Evolutionary conservation across 2,329 filamentous ascomycete species (phyloP), one percentile per base, ranked within the genome.

Genomic region (Aureobasidium sp.): DNA sequence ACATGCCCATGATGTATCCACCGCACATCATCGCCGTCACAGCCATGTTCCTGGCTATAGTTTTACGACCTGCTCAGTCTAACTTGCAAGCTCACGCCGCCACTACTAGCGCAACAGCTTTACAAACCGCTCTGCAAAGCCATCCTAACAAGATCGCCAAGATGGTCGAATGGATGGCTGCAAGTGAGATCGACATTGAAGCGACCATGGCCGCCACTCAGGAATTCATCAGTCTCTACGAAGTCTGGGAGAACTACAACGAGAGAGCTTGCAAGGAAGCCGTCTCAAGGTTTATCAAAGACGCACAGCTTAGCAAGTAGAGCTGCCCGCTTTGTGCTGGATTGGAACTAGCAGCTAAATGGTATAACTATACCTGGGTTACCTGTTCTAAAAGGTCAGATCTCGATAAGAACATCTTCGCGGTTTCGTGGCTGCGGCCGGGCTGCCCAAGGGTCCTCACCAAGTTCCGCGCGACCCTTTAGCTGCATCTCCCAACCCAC

Each of bases 11-110:
- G 12, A 77, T 94, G 0, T 86, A 90, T 64, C 78, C 90, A 11
- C 90, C 90, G n/a, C 89, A 95, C 63, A 78, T 88, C 44, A 84
- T 95, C 53, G 89, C 89, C n/a, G 79, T 95, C 35, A 90, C 89
- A 29, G 86, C 89, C 6, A 85, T 95, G 56, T 80, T 95, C 54
- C 76, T 95, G 6, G 84, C 88, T 1, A 79, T 95, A n/a, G 86
- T 93, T 4, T 79, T 95, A 32, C 82, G 88, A 51, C 87, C 88
- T 0, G 76, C 78, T 7, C 75, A 80, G 57, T 64, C 72, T 56
- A 71, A 74, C 54, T 63, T 77, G 47, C 69, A 75, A 54, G 64
- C 70, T 27, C 69, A 72, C 49, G 57, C 62, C 22, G 63, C 65
- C 55, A 64, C 63, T 51, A 61, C 56, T n/a, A 52, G 48, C 37